Conservation (phyloP, 768 basidiomycete genomes). For the Suillus luteus region DNA sequence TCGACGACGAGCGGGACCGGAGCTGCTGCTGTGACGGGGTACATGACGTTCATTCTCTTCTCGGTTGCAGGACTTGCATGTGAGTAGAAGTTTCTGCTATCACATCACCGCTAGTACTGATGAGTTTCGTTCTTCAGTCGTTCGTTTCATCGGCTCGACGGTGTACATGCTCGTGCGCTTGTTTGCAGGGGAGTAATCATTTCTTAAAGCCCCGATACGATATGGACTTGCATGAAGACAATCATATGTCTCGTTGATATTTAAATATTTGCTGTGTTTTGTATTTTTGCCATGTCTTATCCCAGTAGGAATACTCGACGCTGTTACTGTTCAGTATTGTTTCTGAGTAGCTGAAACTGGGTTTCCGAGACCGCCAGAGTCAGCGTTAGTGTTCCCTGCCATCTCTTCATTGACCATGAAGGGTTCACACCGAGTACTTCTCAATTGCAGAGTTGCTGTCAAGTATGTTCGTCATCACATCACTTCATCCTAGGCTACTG, state of each 20-base stretch:
- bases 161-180: slow-evolving; percentile 82
- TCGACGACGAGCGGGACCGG: slow-evolving; percentile 50
- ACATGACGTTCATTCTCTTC: slow-evolving; percentile 87
- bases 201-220: neutral
- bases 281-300: neutral
- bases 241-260: neutral
- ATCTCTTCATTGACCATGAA: neutral
- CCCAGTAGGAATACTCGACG: neutral
- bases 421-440: neutral
- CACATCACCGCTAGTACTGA: neutral
- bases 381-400: neutral
- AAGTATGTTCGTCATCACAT: neutral
- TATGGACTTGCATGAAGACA: slow-evolving; percentile 1
- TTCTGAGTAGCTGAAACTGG: neutral
- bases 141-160: slow-evolving; percentile 83
- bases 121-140: slow-evolving; percentile 48
- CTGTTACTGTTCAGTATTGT: no score
- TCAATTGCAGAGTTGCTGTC: neutral
- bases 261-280: neutral
- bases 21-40: slow-evolving; percentile 67
- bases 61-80: slow-evolving; percentile 87
- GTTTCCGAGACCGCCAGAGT: neutral
- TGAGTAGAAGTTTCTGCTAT: slow-evolving; percentile 44
- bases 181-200: slow-evolving; percentile 80
- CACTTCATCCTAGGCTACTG: neutral